phyloP scores from a whole-genome alignment of 805 yeast genomes.

The Pichia gijzeniarum region DNA sequence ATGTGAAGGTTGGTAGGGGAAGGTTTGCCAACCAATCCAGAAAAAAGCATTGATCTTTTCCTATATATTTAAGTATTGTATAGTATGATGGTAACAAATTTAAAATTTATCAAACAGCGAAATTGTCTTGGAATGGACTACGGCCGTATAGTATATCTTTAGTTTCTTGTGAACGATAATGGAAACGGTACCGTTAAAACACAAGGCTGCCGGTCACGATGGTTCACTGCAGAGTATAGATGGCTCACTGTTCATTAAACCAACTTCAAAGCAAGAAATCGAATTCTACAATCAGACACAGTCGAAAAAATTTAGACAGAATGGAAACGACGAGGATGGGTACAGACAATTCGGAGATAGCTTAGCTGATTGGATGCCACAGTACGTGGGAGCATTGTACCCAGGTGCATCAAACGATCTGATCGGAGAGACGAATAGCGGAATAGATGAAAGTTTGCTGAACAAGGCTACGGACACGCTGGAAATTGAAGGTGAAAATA shows the following conservation, averaged over 20 bases:
- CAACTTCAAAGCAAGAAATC: slow-evolving; percentile 56
- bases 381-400: slow-evolving; percentile 52
- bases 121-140: too few species aligned
- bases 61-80: not conserved
- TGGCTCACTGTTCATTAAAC: slow-evolving; percentile 70
- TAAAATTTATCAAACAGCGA: too few species aligned
- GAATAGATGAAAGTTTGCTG: slow-evolving; percentile 20
- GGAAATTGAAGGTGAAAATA: slow-evolving; percentile 14
- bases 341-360: slow-evolving; percentile 28
- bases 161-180: too few species aligned
- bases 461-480: slow-evolving; percentile 12
- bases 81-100: not conserved
- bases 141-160: too few species aligned
- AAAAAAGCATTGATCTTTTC: slow-evolving; percentile 24
- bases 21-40: slow-evolving; percentile 68
- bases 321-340: too few species aligned
- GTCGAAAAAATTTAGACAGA: slow-evolving; percentile 2
- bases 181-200: slow-evolving; percentile 35
- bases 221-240: slow-evolving; percentile 61
- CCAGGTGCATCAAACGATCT: slow-evolving; percentile 36
- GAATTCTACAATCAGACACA: slow-evolving; percentile 55
- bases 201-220: slow-evolving; percentile 90
- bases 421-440: slow-evolving; percentile 15
- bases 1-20: slow-evolving; percentile 81
- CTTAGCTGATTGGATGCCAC: slow-evolving; percentile 55